Evolutionary conservation across 352 stramenopile species (phyloP).

Genomic region (Globisporangium nagaii): DNA sequence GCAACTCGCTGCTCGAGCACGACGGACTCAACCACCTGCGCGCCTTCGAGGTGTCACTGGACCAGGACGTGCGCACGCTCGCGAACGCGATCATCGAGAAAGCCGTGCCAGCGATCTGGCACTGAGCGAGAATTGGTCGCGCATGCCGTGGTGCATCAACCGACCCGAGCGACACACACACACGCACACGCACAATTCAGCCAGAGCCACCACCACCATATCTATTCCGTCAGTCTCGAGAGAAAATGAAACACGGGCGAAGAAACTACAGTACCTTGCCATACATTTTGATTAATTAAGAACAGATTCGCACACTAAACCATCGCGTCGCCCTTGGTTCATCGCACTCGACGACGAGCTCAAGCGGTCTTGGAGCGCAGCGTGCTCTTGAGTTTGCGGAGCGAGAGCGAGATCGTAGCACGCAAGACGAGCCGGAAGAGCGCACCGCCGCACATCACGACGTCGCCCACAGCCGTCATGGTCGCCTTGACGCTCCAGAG

Average conservation of each 20-base stretch:
- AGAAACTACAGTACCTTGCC: too few relatives aligned
- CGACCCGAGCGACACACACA: too few relatives aligned
- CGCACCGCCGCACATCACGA: slow-evolving; percentile 37
- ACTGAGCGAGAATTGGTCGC: too few relatives aligned
- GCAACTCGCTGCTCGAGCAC: slow-evolving; percentile 73
- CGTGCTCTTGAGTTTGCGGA: slow-evolving; percentile 19
- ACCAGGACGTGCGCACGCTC: slow-evolving; percentile 48
- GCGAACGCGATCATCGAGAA: slow-evolving; percentile 80
- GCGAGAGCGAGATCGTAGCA: slow-evolving; percentile 20
- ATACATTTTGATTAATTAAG: too few relatives aligned
- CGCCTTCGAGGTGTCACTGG: slow-evolving; percentile 39
- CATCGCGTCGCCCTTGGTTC: slow-evolving; percentile 4
- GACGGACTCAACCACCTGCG: slow-evolving; percentile 65
- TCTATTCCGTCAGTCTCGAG: too few relatives aligned
- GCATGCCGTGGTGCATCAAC: slow-evolving; percentile 11
- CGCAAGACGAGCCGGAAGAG: slow-evolving; percentile 29
- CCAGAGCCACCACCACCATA: too few relatives aligned
- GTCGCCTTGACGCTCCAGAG: slow-evolving; percentile 60
- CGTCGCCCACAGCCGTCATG: slow-evolving; percentile 33
- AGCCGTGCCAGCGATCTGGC: slow-evolving; percentile 75
- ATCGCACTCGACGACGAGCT: too few relatives aligned
- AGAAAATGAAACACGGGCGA: too few relatives aligned
- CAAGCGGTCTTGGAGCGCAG: too few relatives aligned
- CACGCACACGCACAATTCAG: too few relatives aligned
- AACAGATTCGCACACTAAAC: too few relatives aligned